A percentile compares a stretch with the other conserved stretches of the same genome.
Evolutionary conservation across 2,329 filamentous ascomycete genomes (phyloP).

Genomic region (Fusarium sp.): DNA sequence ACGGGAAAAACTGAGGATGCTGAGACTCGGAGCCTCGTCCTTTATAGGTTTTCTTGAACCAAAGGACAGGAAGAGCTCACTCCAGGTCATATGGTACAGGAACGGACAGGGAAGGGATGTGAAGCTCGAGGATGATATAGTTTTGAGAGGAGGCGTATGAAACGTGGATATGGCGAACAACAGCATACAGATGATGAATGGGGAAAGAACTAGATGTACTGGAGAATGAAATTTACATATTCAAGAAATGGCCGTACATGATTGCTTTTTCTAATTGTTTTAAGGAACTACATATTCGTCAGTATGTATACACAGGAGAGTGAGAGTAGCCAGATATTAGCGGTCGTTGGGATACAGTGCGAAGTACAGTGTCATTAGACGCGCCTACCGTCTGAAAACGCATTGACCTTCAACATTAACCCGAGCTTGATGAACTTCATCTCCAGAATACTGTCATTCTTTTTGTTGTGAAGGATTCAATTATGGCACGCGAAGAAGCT

Average conservation of each 20-base stretch:
- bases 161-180: conserved; percentile 40
- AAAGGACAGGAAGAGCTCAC: conserved; percentile 28
- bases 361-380: conserved; percentile 32
- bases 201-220: conserved; percentile 37
- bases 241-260: neutral
- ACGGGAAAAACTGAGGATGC: conserved; percentile 31
- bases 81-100: conserved; percentile 19
- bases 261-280: neutral
- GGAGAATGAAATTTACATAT: conserved; percentile 10
- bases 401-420: conserved; percentile 29
- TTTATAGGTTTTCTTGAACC: conserved; percentile 6
- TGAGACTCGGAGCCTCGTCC: conserved; percentile 16
- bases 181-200: conserved; percentile 46
- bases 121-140: conserved; percentile 36
- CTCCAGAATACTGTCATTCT: neutral
- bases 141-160: conserved; percentile 39
- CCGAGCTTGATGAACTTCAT: conserved; percentile 26
- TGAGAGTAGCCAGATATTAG: neutral
- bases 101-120: conserved; percentile 25
- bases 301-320: neutral
- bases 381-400: conserved; percentile 35
- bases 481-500: conserved; percentile 43
- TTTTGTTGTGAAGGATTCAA: neutral
- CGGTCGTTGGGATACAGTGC: conserved; percentile 22
- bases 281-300: neutral